Percentiles rank a stretch among this genome's conserved stretches.
These are phyloP conservation scores for Leccinum solheimii DNA, from an alignment of 1,284 basidiomycete genomes.

Conservation along the genomic window DNA sequence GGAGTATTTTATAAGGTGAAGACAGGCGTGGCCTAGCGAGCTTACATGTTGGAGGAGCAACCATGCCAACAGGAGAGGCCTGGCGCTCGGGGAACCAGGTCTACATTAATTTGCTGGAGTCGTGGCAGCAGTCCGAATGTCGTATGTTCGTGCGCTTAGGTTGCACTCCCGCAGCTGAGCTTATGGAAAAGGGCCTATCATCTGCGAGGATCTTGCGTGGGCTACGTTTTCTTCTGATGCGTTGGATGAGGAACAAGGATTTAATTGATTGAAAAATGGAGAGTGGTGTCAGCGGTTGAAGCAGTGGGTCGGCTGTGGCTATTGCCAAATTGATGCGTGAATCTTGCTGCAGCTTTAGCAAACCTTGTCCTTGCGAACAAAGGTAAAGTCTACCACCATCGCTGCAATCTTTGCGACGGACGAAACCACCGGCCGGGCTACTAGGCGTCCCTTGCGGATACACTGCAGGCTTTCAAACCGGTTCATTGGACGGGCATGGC, in stretches of 20 bases:
- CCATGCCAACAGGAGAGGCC: neutral
- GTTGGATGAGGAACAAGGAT: neutral
- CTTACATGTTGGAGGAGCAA: conserved; percentile 1
- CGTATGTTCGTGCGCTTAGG: neutral
- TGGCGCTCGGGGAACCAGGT: neutral
- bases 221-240: neutral
- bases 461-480: conserved; percentile 8
- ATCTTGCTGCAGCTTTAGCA: neutral
- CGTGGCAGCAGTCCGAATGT: neutral
- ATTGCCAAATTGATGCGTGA: neutral
- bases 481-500: conserved; percentile 4
- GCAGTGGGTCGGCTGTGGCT: neutral
- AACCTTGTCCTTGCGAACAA: neutral
- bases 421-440: neutral
- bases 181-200: neutral
- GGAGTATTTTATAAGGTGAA: conserved; percentile 12
- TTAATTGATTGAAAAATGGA: too few species aligned
- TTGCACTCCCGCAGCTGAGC: neutral
- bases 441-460: neutral
- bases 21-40: neutral
- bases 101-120: conserved; percentile 3
- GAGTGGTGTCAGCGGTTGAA: neutral
- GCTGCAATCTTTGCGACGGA: neutral
- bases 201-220: neutral
- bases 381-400: neutral